These are phyloP conservation scores for Mucor velutinosus DNA, from an alignment of 371 early-diverging fungal species.

Conservation along the genomic window DNA sequence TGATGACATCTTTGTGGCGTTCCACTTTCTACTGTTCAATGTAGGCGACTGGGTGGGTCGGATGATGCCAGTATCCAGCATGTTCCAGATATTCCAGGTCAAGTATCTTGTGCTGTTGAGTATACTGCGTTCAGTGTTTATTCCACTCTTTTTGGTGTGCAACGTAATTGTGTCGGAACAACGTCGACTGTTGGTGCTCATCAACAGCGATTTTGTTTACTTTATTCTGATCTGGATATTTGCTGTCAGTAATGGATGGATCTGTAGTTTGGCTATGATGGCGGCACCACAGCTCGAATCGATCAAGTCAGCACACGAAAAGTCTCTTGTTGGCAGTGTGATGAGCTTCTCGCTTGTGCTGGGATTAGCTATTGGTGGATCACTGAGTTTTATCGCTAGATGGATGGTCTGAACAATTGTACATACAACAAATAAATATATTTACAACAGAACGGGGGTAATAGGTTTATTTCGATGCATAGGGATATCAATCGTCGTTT, in stretches of 20 bases:
- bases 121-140: slow-evolving; percentile 55
- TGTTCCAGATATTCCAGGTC: slow-evolving; percentile 38
- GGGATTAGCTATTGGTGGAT: slow-evolving; percentile 73
- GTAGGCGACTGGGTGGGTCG: slow-evolving; percentile 82
- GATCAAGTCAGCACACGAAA: slow-evolving; percentile 32
- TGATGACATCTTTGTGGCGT: slow-evolving; percentile 70
- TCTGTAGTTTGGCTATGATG: slow-evolving; percentile 77
- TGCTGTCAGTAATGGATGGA: slow-evolving; percentile 71
- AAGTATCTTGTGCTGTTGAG: slow-evolving; percentile 51
- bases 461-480: neutral
- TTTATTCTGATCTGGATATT: slow-evolving; percentile 65
- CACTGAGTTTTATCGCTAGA: slow-evolving; percentile 58
- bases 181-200: slow-evolving; percentile 54
- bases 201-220: slow-evolving; percentile 64
- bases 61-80: slow-evolving; percentile 39
- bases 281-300: slow-evolving; percentile 66
- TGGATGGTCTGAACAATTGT: slow-evolving; percentile 39
- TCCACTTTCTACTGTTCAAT: slow-evolving; percentile 78
- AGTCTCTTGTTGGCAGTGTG: slow-evolving; percentile 64
- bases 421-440: slow-evolving; percentile 7
- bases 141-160: slow-evolving; percentile 74
- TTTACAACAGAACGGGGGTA: slow-evolving; percentile 12
- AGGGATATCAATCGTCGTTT: neutral
- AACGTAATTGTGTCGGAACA: slow-evolving; percentile 59
- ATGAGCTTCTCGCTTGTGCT: slow-evolving; percentile 72